Base-by-base conservation (phyloP, 2,329 filamentous ascomycete genomes). In the Colletotrichum sp. region DNA sequence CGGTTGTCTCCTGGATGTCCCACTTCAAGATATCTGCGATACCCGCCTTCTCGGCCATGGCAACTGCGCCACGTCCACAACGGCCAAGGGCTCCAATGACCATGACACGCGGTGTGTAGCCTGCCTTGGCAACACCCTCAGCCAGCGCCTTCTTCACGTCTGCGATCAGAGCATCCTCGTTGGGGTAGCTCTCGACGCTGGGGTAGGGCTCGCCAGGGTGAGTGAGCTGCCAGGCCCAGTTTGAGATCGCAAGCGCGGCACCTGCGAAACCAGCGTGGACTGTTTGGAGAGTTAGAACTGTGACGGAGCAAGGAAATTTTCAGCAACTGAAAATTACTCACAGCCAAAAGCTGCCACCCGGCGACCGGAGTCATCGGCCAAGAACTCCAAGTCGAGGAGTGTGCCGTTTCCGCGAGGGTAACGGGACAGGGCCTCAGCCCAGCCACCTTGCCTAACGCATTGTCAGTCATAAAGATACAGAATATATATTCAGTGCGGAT, bases 311-410 rank as follows among this genome's bases (percentile, higher is more conserved):
- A 4, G n/a, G 16, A 52, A 52, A 21, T 21, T 3, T 21, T 52
- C 43, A 21, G n/a, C n/a, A 52, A 6, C 12, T 13, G 43, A 52
- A 10, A 24, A 52, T 8, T 13, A 52, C 43, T 52, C 43, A 52
- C 93, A 94, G 30, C 67, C 91, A 80, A 95, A 95, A 1, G 93
- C 92, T 10, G 93, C 93, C 2, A 96, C 93, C 76, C 94, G 88
- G 62, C 94, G 89, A 48, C 94, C 94, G 16, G 62, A 55, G 78
- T 93, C 91, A 79, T 97, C 94, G 52, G 91, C 91, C 48, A 98
- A 88, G 83, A 98, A 98, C 83, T 98, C 96, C 48, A 98, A 90
- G 81, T 98, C 96, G 75, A 96, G 91, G 16, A 98, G 91, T 1
- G 91, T 93, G 79, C 95, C 95, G 70, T 92, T 92, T 73, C 95